These are phyloP conservation scores for Colletotrichum agaves DNA, from an alignment of 2,329 filamentous ascomycete genomes.

Conservation along the genomic window DNA sequence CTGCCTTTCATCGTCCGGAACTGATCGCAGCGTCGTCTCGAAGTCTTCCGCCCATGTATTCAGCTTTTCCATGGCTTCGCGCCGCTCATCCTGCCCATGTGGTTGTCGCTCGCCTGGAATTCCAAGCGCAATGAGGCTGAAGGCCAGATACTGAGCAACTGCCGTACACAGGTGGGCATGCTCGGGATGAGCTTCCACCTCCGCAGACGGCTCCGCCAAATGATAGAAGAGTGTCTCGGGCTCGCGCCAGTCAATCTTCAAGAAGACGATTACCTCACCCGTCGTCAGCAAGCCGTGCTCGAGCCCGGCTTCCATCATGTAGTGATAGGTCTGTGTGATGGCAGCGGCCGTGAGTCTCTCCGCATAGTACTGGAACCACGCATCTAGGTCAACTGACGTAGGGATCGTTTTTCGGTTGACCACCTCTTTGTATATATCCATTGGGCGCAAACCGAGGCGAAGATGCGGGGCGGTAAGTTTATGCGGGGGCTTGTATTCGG, in stretches of 20 bases:
- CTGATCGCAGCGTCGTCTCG: constrained; percentile 40
- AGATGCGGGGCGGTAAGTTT: constrained; percentile 57
- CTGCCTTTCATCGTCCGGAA: constrained; percentile 38
- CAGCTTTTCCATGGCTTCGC: constrained; percentile 19
- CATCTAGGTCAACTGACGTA: constrained; percentile 42
- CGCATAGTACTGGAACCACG: constrained; percentile 48
- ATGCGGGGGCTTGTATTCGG: constrained; percentile 60
- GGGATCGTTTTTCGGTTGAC: constrained; percentile 43
- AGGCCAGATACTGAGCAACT: constrained; percentile 45
- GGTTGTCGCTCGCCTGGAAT: constrained; percentile 10
- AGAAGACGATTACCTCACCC: constrained; percentile 56
- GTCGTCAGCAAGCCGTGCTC: constrained; percentile 55
- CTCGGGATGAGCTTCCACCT: constrained; percentile 41
- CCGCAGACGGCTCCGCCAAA: constrained; percentile 43
- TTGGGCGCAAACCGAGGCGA: constrained; percentile 51
- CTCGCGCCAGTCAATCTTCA: constrained; percentile 48
- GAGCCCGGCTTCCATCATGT: constrained; percentile 59
- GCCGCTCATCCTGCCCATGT: constrained; percentile 39
- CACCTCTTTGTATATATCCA: constrained; percentile 54
- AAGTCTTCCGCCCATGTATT: constrained; percentile 42
- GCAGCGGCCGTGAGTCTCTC: constrained; percentile 53
- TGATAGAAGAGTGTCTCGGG: constrained; percentile 46
- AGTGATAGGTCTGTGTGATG: constrained; percentile 59
- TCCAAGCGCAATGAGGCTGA: constrained; percentile 44
- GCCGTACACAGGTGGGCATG: constrained; percentile 41